Base-by-base conservation (phyloP, 2,329 filamentous ascomycete genomes). In the Colletotrichum karsti region DNA sequence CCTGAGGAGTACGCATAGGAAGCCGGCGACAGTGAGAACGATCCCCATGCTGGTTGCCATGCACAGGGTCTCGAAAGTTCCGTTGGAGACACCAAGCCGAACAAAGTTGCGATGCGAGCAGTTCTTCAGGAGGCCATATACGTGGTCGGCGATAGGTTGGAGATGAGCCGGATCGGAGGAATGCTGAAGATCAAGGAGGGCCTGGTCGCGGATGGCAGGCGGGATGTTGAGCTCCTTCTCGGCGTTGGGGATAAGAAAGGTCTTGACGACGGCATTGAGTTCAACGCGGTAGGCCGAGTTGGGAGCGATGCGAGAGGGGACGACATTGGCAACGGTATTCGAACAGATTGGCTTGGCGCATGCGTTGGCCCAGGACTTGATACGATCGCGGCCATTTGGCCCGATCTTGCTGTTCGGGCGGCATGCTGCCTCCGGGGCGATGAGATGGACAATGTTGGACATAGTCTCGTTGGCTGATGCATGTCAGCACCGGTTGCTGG, bases 41-140 rank as follows among this genome's bases (percentile, higher is more conserved):
- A 84, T 80, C 7, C 83, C 83, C 7, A 84, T 73, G 2, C 77
- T 72, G 1, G 82, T 84, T 2, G 82, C 82, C 30, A 83, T 79
- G 74, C 83, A 85, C 10, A 85, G 71, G 2, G 83, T 85, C 74
- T 85, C 83, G 58, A 83, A 82, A 3, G 83, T 85, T 39, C 83
- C 83, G 72, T 85, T 87, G 72, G 81, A 85, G 35, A 87, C 82
- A 67, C 85, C 87, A 7, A 89, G 79, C 41, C 85, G 83, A 50
- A 87, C 78, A 70, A 89, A 84, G 73, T 84, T 82, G 60, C 84
- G 79, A 72, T 84, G 78, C 20, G 83, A 85, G 77, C 83, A 85
- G 73, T 82, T 83, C 65, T 78, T 80, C 18, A 85, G 78, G 30
- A 85, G 79, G 33, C 78, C 74, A 71, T 84, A 83, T 39, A 82